phyloP scores from a whole-genome alignment of 2,329 filamentous ascomycete species.

The Penicillium sp. region DNA sequence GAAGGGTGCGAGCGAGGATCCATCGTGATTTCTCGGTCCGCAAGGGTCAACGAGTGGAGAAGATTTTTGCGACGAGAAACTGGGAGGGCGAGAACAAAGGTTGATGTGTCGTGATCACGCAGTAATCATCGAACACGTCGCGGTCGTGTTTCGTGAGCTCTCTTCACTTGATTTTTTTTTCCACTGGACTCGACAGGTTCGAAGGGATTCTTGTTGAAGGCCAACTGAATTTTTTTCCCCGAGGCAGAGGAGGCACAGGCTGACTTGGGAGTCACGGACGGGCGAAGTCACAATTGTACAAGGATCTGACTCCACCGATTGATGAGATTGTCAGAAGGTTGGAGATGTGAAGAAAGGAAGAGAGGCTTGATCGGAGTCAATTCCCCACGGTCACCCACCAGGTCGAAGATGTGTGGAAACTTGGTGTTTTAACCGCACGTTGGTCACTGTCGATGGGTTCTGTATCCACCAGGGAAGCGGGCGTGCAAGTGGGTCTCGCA shows the following conservation, averaged over 20 bases:
- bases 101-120: conserved; percentile 25
- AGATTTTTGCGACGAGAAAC: conserved; percentile 2
- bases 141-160: conserved; percentile 6
- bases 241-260: conserved; percentile 11
- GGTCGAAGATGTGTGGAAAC: conserved; percentile 33
- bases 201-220: conserved; percentile 15
- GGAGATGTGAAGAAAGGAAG: conserved; percentile 23
- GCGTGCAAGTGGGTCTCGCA: conserved; percentile 36
- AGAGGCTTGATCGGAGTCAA: conserved; percentile 31
- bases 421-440: conserved; percentile 38
- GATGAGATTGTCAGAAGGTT: conserved; percentile 18
- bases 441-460: conserved; percentile 33
- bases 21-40: conserved; percentile 22
- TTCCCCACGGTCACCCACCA: conserved; percentile 38
- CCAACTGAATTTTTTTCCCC: conserved; percentile 13
- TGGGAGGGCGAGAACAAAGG: conserved; percentile 5
- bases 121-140: conserved; percentile 31
- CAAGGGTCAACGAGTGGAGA: conserved; percentile 9
- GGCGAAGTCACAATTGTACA: conserved; percentile 15
- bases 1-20: conserved; percentile 41
- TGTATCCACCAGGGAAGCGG: conserved; percentile 37
- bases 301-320: conserved; percentile 28
- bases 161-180: conserved; percentile 5
- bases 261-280: conserved; percentile 14
- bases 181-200: conserved; percentile 6